Base-by-base conservation (phyloP, 2,329 filamentous ascomycete species). In the Nannizziopsis arthrosporioides region DNA sequence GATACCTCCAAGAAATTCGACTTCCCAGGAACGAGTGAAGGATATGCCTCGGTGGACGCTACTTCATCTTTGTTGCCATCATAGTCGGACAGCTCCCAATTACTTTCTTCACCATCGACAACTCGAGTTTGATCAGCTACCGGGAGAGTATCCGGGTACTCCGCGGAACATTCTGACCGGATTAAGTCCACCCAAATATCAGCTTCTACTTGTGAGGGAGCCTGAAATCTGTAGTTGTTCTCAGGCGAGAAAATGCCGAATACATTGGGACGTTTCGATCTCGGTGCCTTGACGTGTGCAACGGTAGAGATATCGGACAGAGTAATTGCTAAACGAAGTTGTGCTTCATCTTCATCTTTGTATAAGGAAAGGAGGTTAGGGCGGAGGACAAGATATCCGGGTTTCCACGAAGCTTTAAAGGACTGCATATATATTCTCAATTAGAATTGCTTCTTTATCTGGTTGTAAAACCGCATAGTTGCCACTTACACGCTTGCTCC, bases 191-290 rank as follows among this genome's bases (percentile, higher is more conserved):
- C 85, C 92, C 92, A 98, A 60, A 85, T 81, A 53, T 85, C 77
- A 5, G 86, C 85, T 53, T 95, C 89, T 50, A 78, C 72, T 44
- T 80, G 76, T 3, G 77, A 82, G 30, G 73, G 63, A 0, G 86
- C 88, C 64, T 94, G 84, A 51, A 98, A 80, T 60, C 95, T 88
- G 67, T 84, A 94, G 68, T 95, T 96, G 55, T 84, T 82, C 12
- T 88, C 84, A 0, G 89, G 85, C 0, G 88, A 90, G 67, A 94
- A 98, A 40, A 96, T 76, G 15, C 85, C 92, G 62, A 98, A 96
- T 52, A 95, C 79, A 62, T 94, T 81, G 45, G 86, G 78, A 50
- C 85, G 82, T 63, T 85, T 89, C 52, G 88, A 81, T 66, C 94
- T 94, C 7, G 86, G 84, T 58, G 94, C 88, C 59, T 85, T 89